Base-by-base conservation (phyloP, 2,329 filamentous ascomycete species). In the Exserohilum turcica region DNA sequence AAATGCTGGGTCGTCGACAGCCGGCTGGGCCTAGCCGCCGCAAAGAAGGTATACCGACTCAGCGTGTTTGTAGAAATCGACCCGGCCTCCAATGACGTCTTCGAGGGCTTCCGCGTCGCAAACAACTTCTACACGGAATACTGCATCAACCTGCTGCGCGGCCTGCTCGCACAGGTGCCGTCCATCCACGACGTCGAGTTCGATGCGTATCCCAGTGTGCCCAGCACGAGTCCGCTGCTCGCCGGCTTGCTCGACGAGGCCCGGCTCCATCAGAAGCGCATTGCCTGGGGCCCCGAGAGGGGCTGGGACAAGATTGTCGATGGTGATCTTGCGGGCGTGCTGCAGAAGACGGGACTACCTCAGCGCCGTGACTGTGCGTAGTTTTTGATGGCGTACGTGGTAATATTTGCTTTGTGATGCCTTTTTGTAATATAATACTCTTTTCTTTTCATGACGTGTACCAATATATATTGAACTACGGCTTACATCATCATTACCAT, bases 41-140 rank as follows among this genome's bases (percentile, higher is more conserved):
- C 86, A 69, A 73, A 74, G 51, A 84, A 80, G 42, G 81, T 89
- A 16, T 79, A 81, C 27, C 78, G 77, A 12, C 70, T 92, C 42
- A 84, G 81, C 21, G 82, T 92, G 9, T 89, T 89, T 65, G 84
- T 91, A 19, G 85, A 92, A 71, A 84, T 83, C 58, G 89, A 92
- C 65, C 88, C 89, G 0, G 88, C 76, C 44, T 71, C 85, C 46
- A 82, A 88, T 61, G 80, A 79, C 24, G 76, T 85, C 16, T 91
- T 90, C 63, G 82, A 84, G 48, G 88, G 87, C 0, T 92, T 88
- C 64, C 82, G 87, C 12, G 80, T 82, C 21, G 80, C 81, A 1
- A 82, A 86, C 21, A 84, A 86, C 1, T 91, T 89, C 59, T 92
- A 90, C 66, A 89, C 90, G 54, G 73, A 72, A 5, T 92, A 91